Percentiles rank a stretch among this genome's conserved stretches.
These are phyloP conservation scores for Amanita subjunquillea DNA, from an alignment of 768 basidiomycete genomes.

Conservation along the genomic window DNA sequence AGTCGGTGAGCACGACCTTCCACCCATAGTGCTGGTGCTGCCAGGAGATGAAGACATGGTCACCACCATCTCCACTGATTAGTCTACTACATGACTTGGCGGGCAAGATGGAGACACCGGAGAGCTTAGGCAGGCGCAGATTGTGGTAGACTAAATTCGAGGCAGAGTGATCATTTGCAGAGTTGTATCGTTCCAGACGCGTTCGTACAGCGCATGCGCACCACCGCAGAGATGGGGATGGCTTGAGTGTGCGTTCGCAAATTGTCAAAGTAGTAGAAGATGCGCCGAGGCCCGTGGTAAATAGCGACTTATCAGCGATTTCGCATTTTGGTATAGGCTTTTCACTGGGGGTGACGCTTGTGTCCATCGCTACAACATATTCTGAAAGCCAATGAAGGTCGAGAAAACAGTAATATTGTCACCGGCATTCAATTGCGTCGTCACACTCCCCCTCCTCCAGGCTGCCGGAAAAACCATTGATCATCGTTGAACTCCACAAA, in stretches of 20 bases:
- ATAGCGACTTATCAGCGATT: no score
- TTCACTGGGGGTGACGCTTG: no score
- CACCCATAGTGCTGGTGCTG: conserved; percentile 77
- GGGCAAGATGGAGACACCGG: conserved; percentile 67
- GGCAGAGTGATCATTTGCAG: conserved; percentile 25
- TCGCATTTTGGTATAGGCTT: no score
- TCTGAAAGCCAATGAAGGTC: no score
- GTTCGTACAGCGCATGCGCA: conserved; percentile 63
- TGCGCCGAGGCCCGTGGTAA: conserved; percentile 25
- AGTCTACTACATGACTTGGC: conserved; percentile 58
- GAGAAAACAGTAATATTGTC: no score
- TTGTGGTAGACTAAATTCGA: conserved; percentile 54
- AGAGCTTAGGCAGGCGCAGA: conserved; percentile 55
- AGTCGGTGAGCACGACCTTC: conserved; percentile 73
- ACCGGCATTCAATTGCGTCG: no score
- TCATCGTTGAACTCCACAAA: no score
- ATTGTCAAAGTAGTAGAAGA: conserved; percentile 66
- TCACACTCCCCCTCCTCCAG: no score
- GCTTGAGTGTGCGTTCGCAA: conserved; percentile 70
- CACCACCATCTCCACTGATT: conserved; percentile 61
- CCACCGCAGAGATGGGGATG: conserved; percentile 53
- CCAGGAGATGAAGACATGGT: conserved; percentile 69
- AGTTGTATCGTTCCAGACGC: conserved; percentile 49
- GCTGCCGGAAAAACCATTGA: no score
- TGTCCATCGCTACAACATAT: no score